These are phyloP conservation scores for Arabidopsis suecica DNA, from an alignment of 345 rosid species.

Conservation along the genomic window DNA sequence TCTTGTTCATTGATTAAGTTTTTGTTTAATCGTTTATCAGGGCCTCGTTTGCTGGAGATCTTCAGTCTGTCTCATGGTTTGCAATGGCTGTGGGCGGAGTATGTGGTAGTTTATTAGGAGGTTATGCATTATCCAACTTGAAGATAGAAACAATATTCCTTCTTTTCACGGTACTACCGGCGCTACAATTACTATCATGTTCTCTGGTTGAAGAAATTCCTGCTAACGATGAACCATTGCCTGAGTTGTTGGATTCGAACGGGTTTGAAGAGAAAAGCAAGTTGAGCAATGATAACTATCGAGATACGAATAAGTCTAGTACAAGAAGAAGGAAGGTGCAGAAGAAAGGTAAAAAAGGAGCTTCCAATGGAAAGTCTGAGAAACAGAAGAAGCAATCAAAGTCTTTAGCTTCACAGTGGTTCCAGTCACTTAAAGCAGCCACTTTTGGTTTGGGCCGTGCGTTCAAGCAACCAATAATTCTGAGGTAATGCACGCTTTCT, in stretches of 20 bases:
- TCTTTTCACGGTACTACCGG: constrained; percentile 73
- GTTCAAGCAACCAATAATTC: constrained; percentile 76
- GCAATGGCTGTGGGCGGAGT: constrained; percentile 95
- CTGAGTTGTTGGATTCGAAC: constrained; percentile 43
- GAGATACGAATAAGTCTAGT: constrained; percentile 54
- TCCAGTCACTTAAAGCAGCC: constrained; percentile 70
- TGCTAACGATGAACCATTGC: constrained; percentile 38
- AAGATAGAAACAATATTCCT: constrained; percentile 75
- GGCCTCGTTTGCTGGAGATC: constrained; percentile 93
- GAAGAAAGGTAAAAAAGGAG: constrained; percentile 56
- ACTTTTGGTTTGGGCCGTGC: constrained; percentile 65
- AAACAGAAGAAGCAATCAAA: constrained; percentile 44
- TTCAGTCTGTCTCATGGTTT: constrained; percentile 90
- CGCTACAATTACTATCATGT: constrained; percentile 79
- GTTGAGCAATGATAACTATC: constrained; percentile 42
- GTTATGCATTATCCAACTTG: constrained; percentile 76
- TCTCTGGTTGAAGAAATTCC: constrained; percentile 69
- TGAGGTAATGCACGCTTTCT: constrained; percentile 58
- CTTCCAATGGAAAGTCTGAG: constrained; percentile 41
- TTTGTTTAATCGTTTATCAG: constrained; percentile 47
- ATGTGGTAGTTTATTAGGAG: constrained; percentile 89
- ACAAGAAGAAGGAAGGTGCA: constrained; percentile 74
- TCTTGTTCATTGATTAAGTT: constrained; percentile 1
- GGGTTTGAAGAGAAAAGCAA: constrained; percentile 53
- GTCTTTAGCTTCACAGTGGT: constrained; percentile 54